Conservation (phyloP, 257 asterid genomes). For the Jaltomata sinuosa region DNA sequence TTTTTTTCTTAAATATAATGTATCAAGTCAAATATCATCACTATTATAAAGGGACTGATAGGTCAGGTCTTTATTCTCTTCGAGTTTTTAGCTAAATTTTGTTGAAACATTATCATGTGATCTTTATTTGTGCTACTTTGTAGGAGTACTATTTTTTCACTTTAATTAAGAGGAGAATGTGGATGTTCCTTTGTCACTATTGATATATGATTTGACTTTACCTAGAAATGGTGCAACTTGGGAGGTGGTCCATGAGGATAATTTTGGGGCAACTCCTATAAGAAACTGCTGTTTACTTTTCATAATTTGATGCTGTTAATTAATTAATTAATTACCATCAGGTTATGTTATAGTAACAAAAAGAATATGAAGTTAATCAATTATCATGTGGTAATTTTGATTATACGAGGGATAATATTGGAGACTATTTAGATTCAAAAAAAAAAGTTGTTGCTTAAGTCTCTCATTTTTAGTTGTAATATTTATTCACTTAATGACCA, state of each 20-base stretch:
- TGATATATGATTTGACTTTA: neutral
- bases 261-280: too few species aligned
- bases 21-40: neutral
- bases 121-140: neutral
- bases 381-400: too few species aligned
- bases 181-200: neutral
- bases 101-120: neutral
- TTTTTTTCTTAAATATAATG: neutral
- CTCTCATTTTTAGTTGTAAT: too few species aligned
- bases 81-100: neutral
- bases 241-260: too few species aligned
- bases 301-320: neutral
- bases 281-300: neutral
- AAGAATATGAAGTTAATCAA: neutral
- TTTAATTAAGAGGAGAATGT: neutral
- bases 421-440: too few species aligned
- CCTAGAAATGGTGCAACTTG: neutral
- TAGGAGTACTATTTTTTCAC: neutral
- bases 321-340: neutral
- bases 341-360: too few species aligned
- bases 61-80: neutral
- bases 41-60: neutral
- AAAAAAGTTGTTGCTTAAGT: too few species aligned
- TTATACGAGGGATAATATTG: too few species aligned
- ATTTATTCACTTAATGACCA: too few species aligned